These are phyloP conservation scores for Pseudovirgaria hyperparasitica DNA, from an alignment of 2,329 filamentous ascomycete species.

Conservation along the genomic window DNA sequence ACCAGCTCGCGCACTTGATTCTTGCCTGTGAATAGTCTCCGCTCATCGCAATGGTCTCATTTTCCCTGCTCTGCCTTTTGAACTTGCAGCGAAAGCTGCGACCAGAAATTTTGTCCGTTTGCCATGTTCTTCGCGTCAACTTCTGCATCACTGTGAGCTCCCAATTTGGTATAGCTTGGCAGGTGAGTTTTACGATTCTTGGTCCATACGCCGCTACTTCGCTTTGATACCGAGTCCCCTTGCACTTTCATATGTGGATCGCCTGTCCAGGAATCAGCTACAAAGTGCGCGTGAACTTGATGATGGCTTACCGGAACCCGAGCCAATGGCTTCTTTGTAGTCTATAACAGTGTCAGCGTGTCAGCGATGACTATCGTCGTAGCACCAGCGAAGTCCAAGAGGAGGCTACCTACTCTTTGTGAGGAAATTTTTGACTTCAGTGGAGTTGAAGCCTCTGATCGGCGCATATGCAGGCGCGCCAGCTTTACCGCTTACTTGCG, in stretches of 20 bases:
- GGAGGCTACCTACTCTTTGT: slow-evolving; percentile 21
- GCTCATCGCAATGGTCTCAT: slow-evolving; percentile 8
- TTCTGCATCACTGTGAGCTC: slow-evolving; percentile 10
- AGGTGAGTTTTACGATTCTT: slow-evolving; percentile 20
- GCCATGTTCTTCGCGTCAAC: slow-evolving; percentile 29
- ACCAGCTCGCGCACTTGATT: background rate
- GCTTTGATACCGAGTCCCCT: slow-evolving; percentile 23
- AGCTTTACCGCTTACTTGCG: too few species aligned
- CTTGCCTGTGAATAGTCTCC: background rate
- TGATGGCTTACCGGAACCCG: slow-evolving; percentile 8
- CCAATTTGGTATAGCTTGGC: slow-evolving; percentile 6
- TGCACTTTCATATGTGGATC: slow-evolving; percentile 24
- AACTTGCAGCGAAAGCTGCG: slow-evolving; percentile 33
- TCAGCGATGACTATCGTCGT: background rate
- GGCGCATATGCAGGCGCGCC: too few species aligned
- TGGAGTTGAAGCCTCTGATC: slow-evolving; percentile 30
- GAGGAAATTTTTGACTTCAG: slow-evolving; percentile 29
- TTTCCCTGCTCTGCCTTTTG: slow-evolving; percentile 25
- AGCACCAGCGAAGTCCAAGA: background rate
- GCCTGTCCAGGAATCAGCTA: slow-evolving; percentile 8
- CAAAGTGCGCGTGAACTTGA: slow-evolving; percentile 11
- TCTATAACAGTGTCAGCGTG: slow-evolving; percentile 2
- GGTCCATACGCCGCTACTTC: slow-evolving; percentile 27
- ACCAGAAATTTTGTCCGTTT: slow-evolving; percentile 31
- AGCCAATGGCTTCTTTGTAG: slow-evolving; percentile 7